Evolutionary conservation across 345 rosid species (phyloP).

Genomic region (Populus simonii): DNA sequence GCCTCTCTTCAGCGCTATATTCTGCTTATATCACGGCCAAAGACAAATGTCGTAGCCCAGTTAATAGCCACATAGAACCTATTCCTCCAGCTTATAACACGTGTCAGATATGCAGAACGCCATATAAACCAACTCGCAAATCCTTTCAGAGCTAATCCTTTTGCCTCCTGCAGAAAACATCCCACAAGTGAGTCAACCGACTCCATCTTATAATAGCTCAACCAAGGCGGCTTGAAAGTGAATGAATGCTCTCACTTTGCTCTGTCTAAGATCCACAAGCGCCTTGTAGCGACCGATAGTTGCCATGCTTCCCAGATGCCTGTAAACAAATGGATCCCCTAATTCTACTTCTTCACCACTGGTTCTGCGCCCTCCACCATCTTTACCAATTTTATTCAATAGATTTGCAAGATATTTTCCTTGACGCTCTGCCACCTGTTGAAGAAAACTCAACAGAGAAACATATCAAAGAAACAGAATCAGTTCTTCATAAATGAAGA

Average conservation of each 20-base stretch:
- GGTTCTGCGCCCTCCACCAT: slow-evolving; percentile 74
- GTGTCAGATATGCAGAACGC: slow-evolving; percentile 96
- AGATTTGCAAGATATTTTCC: slow-evolving; percentile 70
- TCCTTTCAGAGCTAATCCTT: slow-evolving; percentile 74
- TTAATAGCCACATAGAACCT: slow-evolving; percentile 82
- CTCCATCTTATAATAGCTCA: slow-evolving; percentile 1
- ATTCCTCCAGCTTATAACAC: slow-evolving; percentile 95
- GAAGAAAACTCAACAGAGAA: slow-evolving; percentile 1
- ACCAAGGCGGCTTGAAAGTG: background rate
- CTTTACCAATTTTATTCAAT: slow-evolving; percentile 60
- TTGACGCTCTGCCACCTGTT: slow-evolving; percentile 92
- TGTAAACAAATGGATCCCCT: slow-evolving; percentile 79
- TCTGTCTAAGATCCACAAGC: slow-evolving; percentile 85
- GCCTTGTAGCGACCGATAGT: slow-evolving; percentile 89
- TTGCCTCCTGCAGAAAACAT: slow-evolving; percentile 52
- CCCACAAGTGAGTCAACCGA: background rate
- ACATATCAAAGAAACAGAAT: background rate
- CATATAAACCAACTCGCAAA: slow-evolving; percentile 84
- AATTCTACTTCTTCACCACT: slow-evolving; percentile 49
- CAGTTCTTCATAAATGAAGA: background rate
- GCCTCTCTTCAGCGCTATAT: slow-evolving; percentile 17
- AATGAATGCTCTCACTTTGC: slow-evolving; percentile 57
- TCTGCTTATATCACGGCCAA: slow-evolving; percentile 80
- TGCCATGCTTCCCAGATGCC: slow-evolving; percentile 97
- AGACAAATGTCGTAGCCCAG: slow-evolving; percentile 84